Evolutionary conservation across 2,329 filamentous ascomycete genomes (phyloP).

Genomic region (Pseudogymnoascus sp.): DNA sequence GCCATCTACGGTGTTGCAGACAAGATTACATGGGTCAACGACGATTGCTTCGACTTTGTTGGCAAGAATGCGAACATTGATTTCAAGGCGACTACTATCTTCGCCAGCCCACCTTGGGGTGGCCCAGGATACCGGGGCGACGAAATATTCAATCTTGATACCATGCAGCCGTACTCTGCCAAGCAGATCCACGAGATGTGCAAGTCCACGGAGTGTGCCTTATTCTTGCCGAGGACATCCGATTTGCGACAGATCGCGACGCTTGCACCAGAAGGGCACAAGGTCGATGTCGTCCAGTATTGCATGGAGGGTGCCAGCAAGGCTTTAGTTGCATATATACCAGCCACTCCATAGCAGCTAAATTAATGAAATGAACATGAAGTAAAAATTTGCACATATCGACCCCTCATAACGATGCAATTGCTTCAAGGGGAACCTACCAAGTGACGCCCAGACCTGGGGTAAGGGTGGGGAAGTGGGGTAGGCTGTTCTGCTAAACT

Average conservation of each 20-base stretch:
- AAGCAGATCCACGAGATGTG: conserved; percentile 55
- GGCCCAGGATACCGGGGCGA: conserved; percentile 56
- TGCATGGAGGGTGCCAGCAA: conserved; percentile 88
- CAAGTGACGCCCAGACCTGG: background rate
- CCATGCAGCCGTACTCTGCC: conserved; percentile 82
- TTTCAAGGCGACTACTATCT: conserved; percentile 40
- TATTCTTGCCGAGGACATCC: conserved; percentile 82
- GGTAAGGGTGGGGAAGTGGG: conserved; percentile 8
- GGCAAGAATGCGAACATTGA: conserved; percentile 41
- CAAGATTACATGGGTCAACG: conserved; percentile 77
- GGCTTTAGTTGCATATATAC: conserved; percentile 58
- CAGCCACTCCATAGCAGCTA: conserved; percentile 20
- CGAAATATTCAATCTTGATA: conserved; percentile 71
- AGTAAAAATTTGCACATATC: background rate
- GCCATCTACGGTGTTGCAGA: conserved; percentile 70
- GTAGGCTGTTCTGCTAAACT: background rate
- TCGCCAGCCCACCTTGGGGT: conserved; percentile 67
- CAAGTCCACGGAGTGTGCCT: conserved; percentile 49
- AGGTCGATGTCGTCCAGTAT: conserved; percentile 76
- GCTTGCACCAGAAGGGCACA: conserved; percentile 38
- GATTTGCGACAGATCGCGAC: conserved; percentile 70
- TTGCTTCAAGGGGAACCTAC: background rate
- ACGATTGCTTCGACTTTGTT: conserved; percentile 65
- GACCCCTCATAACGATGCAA: background rate
- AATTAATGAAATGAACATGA: conserved; percentile 1